A percentile compares a stretch with the other conserved stretches of the same genome.
These are phyloP conservation scores for Cryptomeria japonica DNA, from an alignment of 75 land plant genomes.

Conservation along the genomic window DNA sequence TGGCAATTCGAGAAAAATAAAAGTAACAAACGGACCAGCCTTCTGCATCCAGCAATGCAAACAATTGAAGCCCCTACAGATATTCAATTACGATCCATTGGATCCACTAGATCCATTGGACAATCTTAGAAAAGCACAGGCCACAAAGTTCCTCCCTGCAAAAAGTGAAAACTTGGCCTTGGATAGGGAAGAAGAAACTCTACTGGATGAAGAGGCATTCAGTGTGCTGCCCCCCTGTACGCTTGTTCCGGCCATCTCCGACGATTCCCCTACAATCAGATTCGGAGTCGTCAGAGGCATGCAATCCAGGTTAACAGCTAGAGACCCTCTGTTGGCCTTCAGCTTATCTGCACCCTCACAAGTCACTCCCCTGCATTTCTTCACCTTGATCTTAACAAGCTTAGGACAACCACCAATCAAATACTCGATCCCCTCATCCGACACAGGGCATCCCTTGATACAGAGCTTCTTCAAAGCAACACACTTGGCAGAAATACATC, in stretches of 20 bases:
- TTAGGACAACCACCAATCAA: conserved; percentile 85
- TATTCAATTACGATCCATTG: background rate
- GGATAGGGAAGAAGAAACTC: conserved; percentile 18
- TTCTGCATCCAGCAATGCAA: background rate
- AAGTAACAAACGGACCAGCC: background rate
- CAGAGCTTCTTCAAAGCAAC: conserved; percentile 79
- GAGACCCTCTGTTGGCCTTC: conserved; percentile 44
- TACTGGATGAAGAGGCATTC: conserved; percentile 23
- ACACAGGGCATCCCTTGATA: conserved; percentile 87
- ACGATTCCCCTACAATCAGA: conserved; percentile 28
- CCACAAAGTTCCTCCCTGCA: conserved; percentile 43
- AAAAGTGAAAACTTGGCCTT: conserved; percentile 43
- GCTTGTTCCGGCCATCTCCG: conserved; percentile 17
- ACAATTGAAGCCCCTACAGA: background rate
- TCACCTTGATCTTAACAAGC: conserved; percentile 87
- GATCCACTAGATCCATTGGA: conserved; percentile 17
- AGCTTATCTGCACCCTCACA: conserved; percentile 63
- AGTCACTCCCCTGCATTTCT: conserved; percentile 87
- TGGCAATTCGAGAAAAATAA: background rate
- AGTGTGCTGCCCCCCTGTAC: background rate
- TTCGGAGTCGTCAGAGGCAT: conserved; percentile 12
- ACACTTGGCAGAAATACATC: conserved; percentile 71
- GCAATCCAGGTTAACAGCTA: conserved; percentile 62
- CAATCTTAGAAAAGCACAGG: conserved; percentile 51
- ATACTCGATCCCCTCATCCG: conserved; percentile 77